Conservation (phyloP, 345 rosid genomes). For the Laguncularia racemosa region DNA sequence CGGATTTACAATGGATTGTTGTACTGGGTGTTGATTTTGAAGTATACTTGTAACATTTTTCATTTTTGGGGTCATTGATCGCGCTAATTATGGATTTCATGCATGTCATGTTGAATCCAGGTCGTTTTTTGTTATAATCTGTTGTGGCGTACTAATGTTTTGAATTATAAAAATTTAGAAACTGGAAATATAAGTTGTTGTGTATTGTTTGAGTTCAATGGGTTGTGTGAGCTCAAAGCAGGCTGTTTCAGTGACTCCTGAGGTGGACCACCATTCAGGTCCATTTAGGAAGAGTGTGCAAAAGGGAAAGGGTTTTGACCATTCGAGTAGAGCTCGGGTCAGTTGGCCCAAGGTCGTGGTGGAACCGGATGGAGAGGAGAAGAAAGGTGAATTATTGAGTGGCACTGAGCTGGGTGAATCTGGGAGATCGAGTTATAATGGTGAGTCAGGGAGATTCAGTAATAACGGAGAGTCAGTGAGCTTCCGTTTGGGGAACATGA, state of each 20-base stretch:
- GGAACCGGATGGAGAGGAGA: constrained; percentile 24
- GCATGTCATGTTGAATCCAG: too few species aligned
- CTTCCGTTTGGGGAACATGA: not conserved
- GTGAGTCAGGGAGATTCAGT: not conserved
- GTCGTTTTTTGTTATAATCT: too few species aligned
- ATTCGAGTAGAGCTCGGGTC: constrained; percentile 23
- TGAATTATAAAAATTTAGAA: too few species aligned
- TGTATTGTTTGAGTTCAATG: not conserved
- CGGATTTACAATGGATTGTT: too few species aligned
- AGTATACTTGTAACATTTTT: too few species aligned
- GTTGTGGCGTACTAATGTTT: too few species aligned
- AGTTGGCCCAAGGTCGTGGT: too few species aligned
- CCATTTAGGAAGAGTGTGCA: constrained; percentile 8
- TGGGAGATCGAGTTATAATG: not conserved
- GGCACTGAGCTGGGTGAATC: constrained; percentile 1
- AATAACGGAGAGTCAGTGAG: not conserved
- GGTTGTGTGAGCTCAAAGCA: constrained; percentile 4
- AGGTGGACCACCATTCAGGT: constrained; percentile 1
- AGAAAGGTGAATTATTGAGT: constrained; percentile 15
- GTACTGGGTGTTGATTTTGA: too few species aligned
- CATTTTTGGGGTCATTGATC: too few species aligned
- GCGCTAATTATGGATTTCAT: too few species aligned
- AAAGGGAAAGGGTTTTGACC: constrained; percentile 14
- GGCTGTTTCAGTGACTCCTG: not conserved
- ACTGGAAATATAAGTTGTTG: too few species aligned